Evolutionary conservation across 306 rosid genomes (phyloP).

Genomic region (Macrotyloma uniflorum): DNA sequence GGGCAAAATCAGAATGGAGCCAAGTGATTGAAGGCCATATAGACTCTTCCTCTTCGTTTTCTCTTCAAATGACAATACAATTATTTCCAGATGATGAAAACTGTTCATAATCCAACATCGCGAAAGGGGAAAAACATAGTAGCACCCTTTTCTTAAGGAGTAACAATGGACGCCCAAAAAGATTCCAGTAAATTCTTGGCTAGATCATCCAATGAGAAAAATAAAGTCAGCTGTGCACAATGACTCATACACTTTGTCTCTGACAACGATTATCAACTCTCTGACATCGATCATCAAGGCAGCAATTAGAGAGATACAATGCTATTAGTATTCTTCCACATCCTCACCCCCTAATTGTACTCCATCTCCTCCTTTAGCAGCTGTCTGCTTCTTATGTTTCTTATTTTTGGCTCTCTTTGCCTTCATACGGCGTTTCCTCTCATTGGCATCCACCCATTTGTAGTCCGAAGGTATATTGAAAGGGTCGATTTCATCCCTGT

Average conservation of each 20-base stretch:
- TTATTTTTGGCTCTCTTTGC: slow-evolving; percentile 89
- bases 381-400: slow-evolving; percentile 73
- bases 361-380: slow-evolving; percentile 63
- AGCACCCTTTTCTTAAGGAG: slow-evolving; percentile 38
- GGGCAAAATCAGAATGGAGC: slow-evolving; percentile 51
- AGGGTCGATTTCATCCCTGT: slow-evolving; percentile 85
- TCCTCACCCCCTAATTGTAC: slow-evolving; percentile 60
- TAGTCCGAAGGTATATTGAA: slow-evolving; percentile 92
- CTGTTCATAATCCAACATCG: slow-evolving; percentile 46
- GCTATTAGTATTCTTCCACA: slow-evolving; percentile 55
- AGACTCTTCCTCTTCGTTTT: slow-evolving; percentile 55
- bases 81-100: slow-evolving; percentile 51
- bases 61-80: slow-evolving; percentile 64
- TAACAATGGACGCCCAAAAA: slow-evolving; percentile 48
- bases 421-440: slow-evolving; percentile 92
- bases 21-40: slow-evolving; percentile 48
- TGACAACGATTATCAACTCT: slow-evolving; percentile 41
- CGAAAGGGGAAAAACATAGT: slow-evolving; percentile 9
- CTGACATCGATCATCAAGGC: slow-evolving; percentile 42
- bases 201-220: slow-evolving; percentile 53
- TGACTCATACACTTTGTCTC: slow-evolving; percentile 48
- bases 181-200: slow-evolving; percentile 45
- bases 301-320: slow-evolving; percentile 29
- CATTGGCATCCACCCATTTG: slow-evolving; percentile 94
- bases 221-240: slow-evolving; percentile 58